These are phyloP conservation scores for Aureobasidium sp. DNA, from an alignment of 2,329 filamentous ascomycete genomes.

Conservation along the genomic window DNA sequence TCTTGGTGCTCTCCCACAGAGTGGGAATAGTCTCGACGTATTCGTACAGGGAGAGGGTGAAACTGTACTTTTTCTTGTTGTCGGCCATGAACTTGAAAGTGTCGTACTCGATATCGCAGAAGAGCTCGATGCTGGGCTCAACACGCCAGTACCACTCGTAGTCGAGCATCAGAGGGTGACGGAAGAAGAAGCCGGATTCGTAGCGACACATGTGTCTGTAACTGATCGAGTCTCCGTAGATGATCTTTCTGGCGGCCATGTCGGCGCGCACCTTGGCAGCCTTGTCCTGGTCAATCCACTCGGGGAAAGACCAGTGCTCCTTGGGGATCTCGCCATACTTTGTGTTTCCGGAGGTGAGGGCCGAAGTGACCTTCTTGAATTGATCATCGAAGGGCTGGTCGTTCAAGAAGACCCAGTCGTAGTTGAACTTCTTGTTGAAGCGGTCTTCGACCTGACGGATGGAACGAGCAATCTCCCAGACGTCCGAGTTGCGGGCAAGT, in stretches of 20 bases:
- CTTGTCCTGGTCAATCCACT: slow-evolving; percentile 92
- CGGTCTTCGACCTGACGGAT: slow-evolving; percentile 96
- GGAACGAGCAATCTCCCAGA: slow-evolving; percentile 95
- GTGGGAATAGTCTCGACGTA: slow-evolving; percentile 95
- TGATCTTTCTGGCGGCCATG: slow-evolving; percentile 91
- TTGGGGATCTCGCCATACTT: slow-evolving; percentile 82
- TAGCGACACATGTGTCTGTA: slow-evolving; percentile 99
- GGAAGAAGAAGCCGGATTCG: slow-evolving; percentile 99
- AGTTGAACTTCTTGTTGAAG: slow-evolving; percentile 94
- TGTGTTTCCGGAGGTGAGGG: slow-evolving; percentile 86
- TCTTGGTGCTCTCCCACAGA: slow-evolving; percentile 90
- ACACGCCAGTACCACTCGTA: slow-evolving; percentile 99
- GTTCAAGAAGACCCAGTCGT: slow-evolving; percentile 99
- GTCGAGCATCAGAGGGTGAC: slow-evolving; percentile 83
- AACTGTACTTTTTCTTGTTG: slow-evolving; percentile 96
- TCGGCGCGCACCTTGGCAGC: slow-evolving; percentile 85
- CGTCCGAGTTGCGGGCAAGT: slow-evolving; percentile 81
- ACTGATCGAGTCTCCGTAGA: slow-evolving; percentile 93
- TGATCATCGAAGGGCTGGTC: slow-evolving; percentile 87
- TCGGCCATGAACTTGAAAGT: slow-evolving; percentile 96
- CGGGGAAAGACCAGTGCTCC: slow-evolving; percentile 96
- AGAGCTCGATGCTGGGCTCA: slow-evolving; percentile 92
- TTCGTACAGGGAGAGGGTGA: slow-evolving; percentile 90
- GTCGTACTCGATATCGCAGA: slow-evolving; percentile 91
- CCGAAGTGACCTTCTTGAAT: slow-evolving; percentile 86